Evolutionary conservation across 192 early-diverging fungal species (phyloP), one percentile per base, ranked within the genome.

Genomic region (Chytriomyces sp.): DNA sequence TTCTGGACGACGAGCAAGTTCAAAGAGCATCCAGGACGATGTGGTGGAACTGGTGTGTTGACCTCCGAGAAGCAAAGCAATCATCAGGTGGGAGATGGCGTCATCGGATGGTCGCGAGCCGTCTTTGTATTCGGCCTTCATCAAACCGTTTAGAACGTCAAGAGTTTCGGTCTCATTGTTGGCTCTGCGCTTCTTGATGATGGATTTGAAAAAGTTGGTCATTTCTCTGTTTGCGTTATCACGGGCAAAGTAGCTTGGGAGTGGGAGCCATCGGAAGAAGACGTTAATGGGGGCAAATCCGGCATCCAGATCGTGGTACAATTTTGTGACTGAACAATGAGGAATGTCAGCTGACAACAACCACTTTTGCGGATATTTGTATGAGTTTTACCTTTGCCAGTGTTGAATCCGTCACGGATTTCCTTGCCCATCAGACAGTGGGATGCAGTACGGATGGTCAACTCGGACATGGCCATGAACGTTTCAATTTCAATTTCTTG

Each of bases 41-140:
- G 97, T 97, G 50, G 97, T 95, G 18, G 95, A 93, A 20, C 87
- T 90, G 6, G 97, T 98, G 84, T 99, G 97, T 82, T 98, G 96
- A n/a, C 97, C 97, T 46, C 93, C 97, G 91, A 99, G 94, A 61
- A 99, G 86, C 60, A 94, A 79, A 23, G 97, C 97, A 88, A 99
- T 99, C 92, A 97, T 93, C 89, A 99, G 92, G 88, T 95, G 93
- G 26, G 95, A 93, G 69, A 94, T 86, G 65, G 95, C 93, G 49
- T 89, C 83, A 80, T 98, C 94, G 35, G 94, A 89, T 83, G 97
- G 81, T 61, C 67, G 67, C 48, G 89, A 88, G 46, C 97, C 97
- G 77, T 93, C 89, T 87, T 95, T 96, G 88, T 99, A 99, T 28
- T 84, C 88, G 61, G 92, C 88, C 67, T 91, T 85, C 91, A 96